Conservation (phyloP, 345 rosid genomes). For the Microthlaspi erraticum region DNA sequence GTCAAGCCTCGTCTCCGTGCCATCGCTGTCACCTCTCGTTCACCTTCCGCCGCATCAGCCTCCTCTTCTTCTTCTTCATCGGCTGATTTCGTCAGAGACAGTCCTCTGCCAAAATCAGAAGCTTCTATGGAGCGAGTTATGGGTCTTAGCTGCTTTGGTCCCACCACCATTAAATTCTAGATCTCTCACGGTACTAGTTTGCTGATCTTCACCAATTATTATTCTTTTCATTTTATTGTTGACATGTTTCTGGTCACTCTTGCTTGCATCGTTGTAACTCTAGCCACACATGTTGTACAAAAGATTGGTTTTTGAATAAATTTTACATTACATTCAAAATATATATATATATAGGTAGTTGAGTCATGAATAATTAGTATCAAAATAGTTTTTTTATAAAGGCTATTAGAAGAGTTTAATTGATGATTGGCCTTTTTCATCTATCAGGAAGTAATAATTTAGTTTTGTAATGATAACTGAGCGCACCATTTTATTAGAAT, state of each 20-base stretch:
- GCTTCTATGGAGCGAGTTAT: constrained; percentile 40
- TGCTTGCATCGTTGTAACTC: too few relatives aligned
- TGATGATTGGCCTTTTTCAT: too few relatives aligned
- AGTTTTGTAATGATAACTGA: too few relatives aligned
- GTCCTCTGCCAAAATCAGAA: constrained; percentile 7
- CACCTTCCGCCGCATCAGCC: constrained; percentile 19
- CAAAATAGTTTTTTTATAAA: too few relatives aligned
- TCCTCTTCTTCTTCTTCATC: constrained; percentile 13
- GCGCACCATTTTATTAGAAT: too few relatives aligned
- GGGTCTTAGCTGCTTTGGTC: constrained; percentile 37
- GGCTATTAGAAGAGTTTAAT: too few relatives aligned
- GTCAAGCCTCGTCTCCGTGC: constrained; percentile 37
- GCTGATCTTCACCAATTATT: neutral
- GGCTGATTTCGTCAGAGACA: constrained; percentile 8
- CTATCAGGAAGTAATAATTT: too few relatives aligned
- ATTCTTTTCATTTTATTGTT: neutral
- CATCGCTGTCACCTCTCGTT: constrained; percentile 19
- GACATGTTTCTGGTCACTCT: neutral
- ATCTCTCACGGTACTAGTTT: neutral
- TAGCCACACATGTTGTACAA: too few relatives aligned
- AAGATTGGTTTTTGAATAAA: too few relatives aligned
- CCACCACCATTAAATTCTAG: constrained; percentile 39
- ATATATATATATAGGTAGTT: too few relatives aligned
- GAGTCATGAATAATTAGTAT: too few relatives aligned
- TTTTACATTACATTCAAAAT: too few relatives aligned